Percentiles rank a stretch among this genome's conserved stretches.
These are phyloP conservation scores for Rubroshorea leprosula DNA, from an alignment of 345 rosid species.

Conservation along the genomic window DNA sequence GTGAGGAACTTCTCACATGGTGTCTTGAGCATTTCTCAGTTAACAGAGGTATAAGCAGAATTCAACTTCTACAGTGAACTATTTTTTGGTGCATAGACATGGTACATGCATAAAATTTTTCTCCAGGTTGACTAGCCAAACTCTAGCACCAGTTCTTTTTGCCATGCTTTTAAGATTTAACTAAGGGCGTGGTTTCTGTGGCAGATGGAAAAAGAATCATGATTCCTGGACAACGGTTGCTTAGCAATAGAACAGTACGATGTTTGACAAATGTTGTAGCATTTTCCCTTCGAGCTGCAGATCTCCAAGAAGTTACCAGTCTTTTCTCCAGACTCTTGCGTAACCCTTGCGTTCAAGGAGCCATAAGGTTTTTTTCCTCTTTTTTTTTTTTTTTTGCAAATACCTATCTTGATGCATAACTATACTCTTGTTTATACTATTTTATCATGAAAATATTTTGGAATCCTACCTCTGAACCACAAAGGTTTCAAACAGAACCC, in stretches of 20 bases:
- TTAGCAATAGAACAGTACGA: slow-evolving; percentile 52
- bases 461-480: no score
- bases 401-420: background rate
- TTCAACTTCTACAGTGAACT: background rate
- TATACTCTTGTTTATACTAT: background rate
- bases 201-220: slow-evolving; percentile 54
- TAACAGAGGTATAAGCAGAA: slow-evolving; percentile 37
- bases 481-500: background rate
- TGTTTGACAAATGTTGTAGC: slow-evolving; percentile 83
- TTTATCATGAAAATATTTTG: no score
- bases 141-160: no score
- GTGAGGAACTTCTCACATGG: slow-evolving; percentile 92
- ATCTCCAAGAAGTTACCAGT: slow-evolving; percentile 79
- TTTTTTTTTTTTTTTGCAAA: background rate
- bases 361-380: slow-evolving; percentile 70
- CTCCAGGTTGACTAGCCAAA: background rate
- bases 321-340: slow-evolving; percentile 56
- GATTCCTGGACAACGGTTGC: slow-evolving; percentile 36
- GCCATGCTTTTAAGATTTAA: background rate
- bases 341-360: slow-evolving; percentile 71
- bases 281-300: slow-evolving; percentile 69
- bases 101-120: background rate
- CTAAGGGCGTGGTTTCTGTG: slow-evolving; percentile 6
- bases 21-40: slow-evolving; percentile 75
- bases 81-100: background rate